Evolutionary conservation across 306 rosid genomes (phyloP).

Genomic region (Trifolium dubium): DNA sequence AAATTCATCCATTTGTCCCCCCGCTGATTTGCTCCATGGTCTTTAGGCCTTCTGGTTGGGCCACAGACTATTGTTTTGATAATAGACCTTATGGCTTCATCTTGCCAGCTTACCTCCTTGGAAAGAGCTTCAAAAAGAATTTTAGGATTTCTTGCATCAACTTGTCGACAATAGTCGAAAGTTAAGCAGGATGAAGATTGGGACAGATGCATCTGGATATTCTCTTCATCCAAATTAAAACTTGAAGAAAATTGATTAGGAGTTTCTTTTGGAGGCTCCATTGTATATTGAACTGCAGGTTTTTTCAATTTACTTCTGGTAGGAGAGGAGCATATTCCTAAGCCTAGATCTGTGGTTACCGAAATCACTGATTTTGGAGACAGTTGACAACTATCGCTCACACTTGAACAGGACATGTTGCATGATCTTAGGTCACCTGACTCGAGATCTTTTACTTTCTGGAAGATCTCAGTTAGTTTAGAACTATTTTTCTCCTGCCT

Average conservation of each 20-base stretch:
- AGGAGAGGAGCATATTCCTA: slow-evolving; percentile 70
- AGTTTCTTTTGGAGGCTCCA: slow-evolving; percentile 53
- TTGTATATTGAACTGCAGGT: slow-evolving; percentile 41
- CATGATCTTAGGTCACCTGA: slow-evolving; percentile 60
- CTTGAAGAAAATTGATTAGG: slow-evolving; percentile 52
- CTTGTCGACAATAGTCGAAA: slow-evolving; percentile 53
- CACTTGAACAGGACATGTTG: slow-evolving; percentile 76
- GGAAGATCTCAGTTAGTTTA: slow-evolving; percentile 52
- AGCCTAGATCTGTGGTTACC: slow-evolving; percentile 83
- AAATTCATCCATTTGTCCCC: slow-evolving; percentile 82
- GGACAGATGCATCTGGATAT: slow-evolving; percentile 47
- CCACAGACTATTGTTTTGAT: slow-evolving; percentile 57
- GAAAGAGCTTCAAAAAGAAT: slow-evolving; percentile 62
- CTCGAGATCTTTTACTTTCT: slow-evolving; percentile 67
- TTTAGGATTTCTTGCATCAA: slow-evolving; percentile 66
- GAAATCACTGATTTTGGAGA: slow-evolving; percentile 84
- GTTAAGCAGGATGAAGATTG: slow-evolving; percentile 66
- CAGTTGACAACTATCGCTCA: slow-evolving; percentile 64
- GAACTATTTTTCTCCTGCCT: slow-evolving; percentile 56
- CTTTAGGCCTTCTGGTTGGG: slow-evolving; percentile 49
- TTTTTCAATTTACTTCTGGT: slow-evolving; percentile 49
- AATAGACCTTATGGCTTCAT: slow-evolving; percentile 65
- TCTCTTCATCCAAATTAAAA: slow-evolving; percentile 56
- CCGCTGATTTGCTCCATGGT: slow-evolving; percentile 47
- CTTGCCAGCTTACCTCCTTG: slow-evolving; percentile 79